Percentiles rank a stretch among this genome's conserved stretches.
Evolutionary conservation across 139 green algal genomes (phyloP).

Genomic region (Ulvella scutata): DNA sequence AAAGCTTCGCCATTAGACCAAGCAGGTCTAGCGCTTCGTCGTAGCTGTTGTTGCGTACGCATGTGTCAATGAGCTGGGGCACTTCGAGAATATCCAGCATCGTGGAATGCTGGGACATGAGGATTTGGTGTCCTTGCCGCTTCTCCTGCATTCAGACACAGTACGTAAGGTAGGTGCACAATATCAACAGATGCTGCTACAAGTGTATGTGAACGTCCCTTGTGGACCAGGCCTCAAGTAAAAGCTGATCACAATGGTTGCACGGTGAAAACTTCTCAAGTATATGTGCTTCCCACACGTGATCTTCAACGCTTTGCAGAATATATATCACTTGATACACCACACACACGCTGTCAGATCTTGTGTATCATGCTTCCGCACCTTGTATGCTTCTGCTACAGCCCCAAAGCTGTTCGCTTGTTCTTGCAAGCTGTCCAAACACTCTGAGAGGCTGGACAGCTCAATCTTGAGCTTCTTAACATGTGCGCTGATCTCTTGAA

Average conservation of each 20-base stretch:
- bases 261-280: neutral
- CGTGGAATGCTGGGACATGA: constrained; percentile 25
- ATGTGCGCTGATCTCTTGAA: constrained; percentile 25
- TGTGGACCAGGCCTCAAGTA: neutral
- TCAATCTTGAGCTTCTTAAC: constrained; percentile 12
- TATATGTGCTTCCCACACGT: constrained; percentile 6
- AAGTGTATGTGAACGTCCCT: too few species aligned
- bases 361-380: too few species aligned
- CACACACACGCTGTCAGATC: too few species aligned
- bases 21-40: constrained; percentile 95
- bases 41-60: constrained; percentile 81
- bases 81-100: constrained; percentile 90
- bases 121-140: neutral
- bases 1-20: constrained; percentile 31
- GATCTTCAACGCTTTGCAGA: constrained; percentile 25
- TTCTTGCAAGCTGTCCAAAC: constrained; percentile 16
- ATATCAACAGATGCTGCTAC: neutral
- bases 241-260: neutral
- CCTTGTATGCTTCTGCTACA: neutral
- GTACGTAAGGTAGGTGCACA: constrained; percentile 23
- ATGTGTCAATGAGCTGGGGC: constrained; percentile 91
- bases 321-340: too few species aligned
- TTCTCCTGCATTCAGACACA: neutral
- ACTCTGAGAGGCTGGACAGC: neutral
- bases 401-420: constrained; percentile 7